Base-by-base conservation (phyloP, 805 yeast genomes). In the Scheffersomyces lignosus region DNA sequence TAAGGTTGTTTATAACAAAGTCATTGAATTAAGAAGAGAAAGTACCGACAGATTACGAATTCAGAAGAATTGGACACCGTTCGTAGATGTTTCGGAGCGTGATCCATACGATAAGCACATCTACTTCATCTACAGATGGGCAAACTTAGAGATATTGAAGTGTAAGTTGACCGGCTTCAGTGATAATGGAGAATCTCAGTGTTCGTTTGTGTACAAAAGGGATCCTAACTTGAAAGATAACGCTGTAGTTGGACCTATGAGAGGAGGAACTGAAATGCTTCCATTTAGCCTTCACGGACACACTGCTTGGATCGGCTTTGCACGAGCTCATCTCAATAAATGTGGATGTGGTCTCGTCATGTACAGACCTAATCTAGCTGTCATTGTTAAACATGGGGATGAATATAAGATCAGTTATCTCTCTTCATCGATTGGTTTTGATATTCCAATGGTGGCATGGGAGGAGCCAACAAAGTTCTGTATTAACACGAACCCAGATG, bases 141-240 rank as follows among this genome's bases (percentile, higher is more conserved):
- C 48, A 12, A 41, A 41, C 22, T 34, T 47, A 31, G 44, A 45
- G 34, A 25, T 43, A 4, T 36, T 47, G 38, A 35, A 36, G 32
- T 47, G 52, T 31, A 40, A 41, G 13, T 12, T 47, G 8, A 15
- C 18, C 15, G 25, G 15, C 8, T n/a, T 22, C n/a, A 33, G 18
- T n/a, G 17, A 18, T 4, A 20, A 7, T 17, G 37, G 32, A 5
- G 28, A 16, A 9, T 27, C 42, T 12, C 56, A 14, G 39, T 66
- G 40, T 56, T 48, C 39, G 56, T 69, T 48, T 50, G 54, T 16
- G 38, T 64, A 36, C 58, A 57, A 40, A 45, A 43, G 14, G 63
- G 66, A 15, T 47, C 44, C 35, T 56, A 66, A 29, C 6, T 22
- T 37, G n/a, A 15, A 20, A 8, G 15, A 22, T 6, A 22, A 29